A percentile compares a stretch with the other conserved stretches of the same genome.
phyloP scores from a whole-genome alignment of 306 rosid genomes.

The Echinosophora koreensis region DNA sequence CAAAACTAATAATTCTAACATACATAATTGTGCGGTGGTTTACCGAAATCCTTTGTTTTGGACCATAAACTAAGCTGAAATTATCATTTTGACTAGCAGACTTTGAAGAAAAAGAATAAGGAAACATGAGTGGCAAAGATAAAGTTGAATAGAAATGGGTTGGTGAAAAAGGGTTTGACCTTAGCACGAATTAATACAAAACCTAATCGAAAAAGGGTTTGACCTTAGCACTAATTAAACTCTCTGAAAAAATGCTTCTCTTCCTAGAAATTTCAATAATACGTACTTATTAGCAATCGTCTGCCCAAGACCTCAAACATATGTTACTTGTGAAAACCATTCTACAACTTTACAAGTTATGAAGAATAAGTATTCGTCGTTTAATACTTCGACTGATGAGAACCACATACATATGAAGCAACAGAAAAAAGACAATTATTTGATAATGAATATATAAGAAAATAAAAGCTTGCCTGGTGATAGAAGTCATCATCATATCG shows the following conservation, averaged over 20 bases:
- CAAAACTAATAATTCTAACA: background rate
- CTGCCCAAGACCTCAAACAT: background rate
- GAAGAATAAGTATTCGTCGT: background rate
- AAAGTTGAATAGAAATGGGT: background rate
- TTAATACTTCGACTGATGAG: background rate
- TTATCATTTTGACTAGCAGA: slow-evolving; percentile 5
- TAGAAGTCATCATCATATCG: background rate
- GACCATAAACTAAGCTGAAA: slow-evolving; percentile 4
- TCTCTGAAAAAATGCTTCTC: background rate
- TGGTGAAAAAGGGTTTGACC: background rate
- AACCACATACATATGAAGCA: background rate
- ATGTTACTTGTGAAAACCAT: background rate
- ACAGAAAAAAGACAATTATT: background rate
- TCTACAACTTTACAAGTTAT: no score
- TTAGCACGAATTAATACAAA: background rate
- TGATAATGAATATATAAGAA: background rate
- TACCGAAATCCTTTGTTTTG: slow-evolving; percentile 12
- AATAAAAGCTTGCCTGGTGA: background rate
- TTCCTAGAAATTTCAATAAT: background rate
- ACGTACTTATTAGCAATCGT: background rate
- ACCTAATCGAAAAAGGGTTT: no score
- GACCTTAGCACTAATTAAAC: background rate
- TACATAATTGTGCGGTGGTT: background rate
- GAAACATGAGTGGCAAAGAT: background rate
- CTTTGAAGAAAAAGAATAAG: background rate